phyloP scores from a whole-genome alignment of 2,329 filamentous ascomycete genomes.

The Alternaria gansuensis region DNA sequence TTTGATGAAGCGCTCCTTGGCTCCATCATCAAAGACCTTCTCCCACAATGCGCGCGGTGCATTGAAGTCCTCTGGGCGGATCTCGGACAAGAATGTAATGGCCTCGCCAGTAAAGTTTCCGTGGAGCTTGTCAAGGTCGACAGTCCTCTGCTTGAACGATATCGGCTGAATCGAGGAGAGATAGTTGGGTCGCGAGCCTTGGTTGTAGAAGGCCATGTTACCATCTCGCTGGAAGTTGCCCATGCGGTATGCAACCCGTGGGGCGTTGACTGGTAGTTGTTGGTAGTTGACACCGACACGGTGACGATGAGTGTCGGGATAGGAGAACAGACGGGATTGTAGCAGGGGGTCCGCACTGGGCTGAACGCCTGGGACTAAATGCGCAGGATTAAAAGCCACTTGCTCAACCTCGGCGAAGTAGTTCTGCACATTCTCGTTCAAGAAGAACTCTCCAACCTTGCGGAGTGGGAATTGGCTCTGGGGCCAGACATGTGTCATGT shows the following conservation, averaged over 20 bases:
- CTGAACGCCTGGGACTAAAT: slow-evolving; percentile 73
- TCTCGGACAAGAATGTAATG: slow-evolving; percentile 62
- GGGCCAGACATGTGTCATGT: slow-evolving; percentile 65
- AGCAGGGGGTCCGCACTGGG: slow-evolving; percentile 75
- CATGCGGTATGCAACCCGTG: slow-evolving; percentile 65
- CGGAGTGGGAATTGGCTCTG: slow-evolving; percentile 62
- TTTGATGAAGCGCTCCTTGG: slow-evolving; percentile 66
- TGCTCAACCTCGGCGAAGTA: slow-evolving; percentile 75
- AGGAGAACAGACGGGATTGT: slow-evolving; percentile 74
- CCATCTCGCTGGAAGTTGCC: slow-evolving; percentile 78
- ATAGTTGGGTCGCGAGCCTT: slow-evolving; percentile 67
- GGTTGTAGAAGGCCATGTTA: slow-evolving; percentile 72
- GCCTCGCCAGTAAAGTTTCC: slow-evolving; percentile 61
- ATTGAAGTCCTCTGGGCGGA: slow-evolving; percentile 63
- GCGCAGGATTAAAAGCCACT: slow-evolving; percentile 72
- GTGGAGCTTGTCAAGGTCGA: slow-evolving; percentile 61
- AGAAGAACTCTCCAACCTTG: slow-evolving; percentile 62
- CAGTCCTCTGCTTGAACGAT: slow-evolving; percentile 57
- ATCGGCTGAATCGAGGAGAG: slow-evolving; percentile 63
- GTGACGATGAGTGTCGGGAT: slow-evolving; percentile 71
- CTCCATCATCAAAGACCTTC: slow-evolving; percentile 67
- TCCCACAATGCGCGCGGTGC: slow-evolving; percentile 68
- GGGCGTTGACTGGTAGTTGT: slow-evolving; percentile 64
- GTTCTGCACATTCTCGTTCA: slow-evolving; percentile 66
- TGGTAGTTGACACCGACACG: slow-evolving; percentile 67